Conservation (phyloP, 768 basidiomycete genomes). For the Auricularia sp. region DNA sequence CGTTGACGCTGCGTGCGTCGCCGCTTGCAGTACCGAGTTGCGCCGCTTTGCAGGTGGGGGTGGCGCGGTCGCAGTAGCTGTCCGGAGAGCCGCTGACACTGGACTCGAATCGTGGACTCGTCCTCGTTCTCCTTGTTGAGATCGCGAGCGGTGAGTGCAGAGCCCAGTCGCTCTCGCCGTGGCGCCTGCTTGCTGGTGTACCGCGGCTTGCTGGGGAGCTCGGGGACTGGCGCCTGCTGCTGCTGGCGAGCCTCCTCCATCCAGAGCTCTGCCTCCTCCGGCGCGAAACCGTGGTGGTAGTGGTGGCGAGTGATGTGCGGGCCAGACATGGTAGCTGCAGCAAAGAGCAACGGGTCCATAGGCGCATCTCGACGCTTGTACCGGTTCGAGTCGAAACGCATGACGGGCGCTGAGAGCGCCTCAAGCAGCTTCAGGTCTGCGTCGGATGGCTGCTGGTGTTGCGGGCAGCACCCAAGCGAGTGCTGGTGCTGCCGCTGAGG, state of each 20-base stretch:
- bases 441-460: not conserved
- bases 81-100: not conserved
- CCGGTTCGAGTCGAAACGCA: slow-evolving; percentile 9
- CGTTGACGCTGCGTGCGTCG: slow-evolving; percentile 16
- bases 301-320: slow-evolving; percentile 79
- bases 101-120: not conserved
- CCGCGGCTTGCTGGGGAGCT: slow-evolving; percentile 21
- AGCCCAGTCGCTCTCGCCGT: slow-evolving; percentile 44
- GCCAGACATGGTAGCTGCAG: slow-evolving; percentile 62
- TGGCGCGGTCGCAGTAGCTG: slow-evolving; percentile 7
- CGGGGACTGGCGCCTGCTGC: slow-evolving; percentile 28
- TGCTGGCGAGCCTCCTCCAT: slow-evolving; percentile 50
- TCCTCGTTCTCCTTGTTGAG: slow-evolving; percentile 7
- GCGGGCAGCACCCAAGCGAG: not conserved
- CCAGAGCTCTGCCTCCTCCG: slow-evolving; percentile 41
- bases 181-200: slow-evolving; percentile 74
- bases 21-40: slow-evolving; percentile 23
- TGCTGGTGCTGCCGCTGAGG: not conserved
- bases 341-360: slow-evolving; percentile 70
- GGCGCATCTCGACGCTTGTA: slow-evolving; percentile 59
- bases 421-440: not conserved
- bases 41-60: slow-evolving; percentile 12
- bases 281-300: slow-evolving; percentile 72
- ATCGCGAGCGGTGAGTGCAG: slow-evolving; percentile 8
- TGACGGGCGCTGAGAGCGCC: not conserved